Conservation (phyloP, 1,139 yeast genomes). For the Lodderomyces beijingensis region DNA sequence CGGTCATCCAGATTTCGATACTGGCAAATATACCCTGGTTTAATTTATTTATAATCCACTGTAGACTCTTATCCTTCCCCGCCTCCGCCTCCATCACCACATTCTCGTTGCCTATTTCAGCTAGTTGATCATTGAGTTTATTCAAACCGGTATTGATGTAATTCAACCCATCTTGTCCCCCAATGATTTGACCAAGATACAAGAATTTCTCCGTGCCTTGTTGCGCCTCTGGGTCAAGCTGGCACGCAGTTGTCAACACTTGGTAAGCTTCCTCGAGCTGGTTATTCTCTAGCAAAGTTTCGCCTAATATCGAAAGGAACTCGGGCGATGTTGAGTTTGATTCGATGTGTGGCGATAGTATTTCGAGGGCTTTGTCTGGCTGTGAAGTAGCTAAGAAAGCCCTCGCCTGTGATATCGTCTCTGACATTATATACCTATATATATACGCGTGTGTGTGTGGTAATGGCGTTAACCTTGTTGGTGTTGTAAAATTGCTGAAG, state of each 20-base stretch:
- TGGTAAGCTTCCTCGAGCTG: conserved; percentile 75
- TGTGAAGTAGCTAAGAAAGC: conserved; percentile 37
- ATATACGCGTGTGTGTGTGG: too few relatives aligned
- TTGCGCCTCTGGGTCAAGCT: conserved; percentile 62
- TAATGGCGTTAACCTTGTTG: too few relatives aligned
- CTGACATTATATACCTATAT: conserved; percentile 9
- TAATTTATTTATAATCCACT: conserved; percentile 48
- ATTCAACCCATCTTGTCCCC: conserved; percentile 74
- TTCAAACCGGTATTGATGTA: conserved; percentile 62
- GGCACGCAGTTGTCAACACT: conserved; percentile 57
- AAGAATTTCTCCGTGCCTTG: conserved; percentile 76
- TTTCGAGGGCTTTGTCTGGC: conserved; percentile 36
- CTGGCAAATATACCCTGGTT: conserved; percentile 78
- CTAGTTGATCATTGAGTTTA: conserved; percentile 42
- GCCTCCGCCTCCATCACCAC: conserved; percentile 12
- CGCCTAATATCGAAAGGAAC: conserved; percentile 54
- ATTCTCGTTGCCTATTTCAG: conserved; percentile 7
- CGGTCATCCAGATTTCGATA: conserved; percentile 99
- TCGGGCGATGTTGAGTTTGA: conserved; percentile 26
- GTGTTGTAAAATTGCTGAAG: too few relatives aligned
- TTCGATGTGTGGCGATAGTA: conserved; percentile 27
- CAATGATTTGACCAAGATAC: conserved; percentile 86
- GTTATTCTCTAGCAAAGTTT: conserved; percentile 72
- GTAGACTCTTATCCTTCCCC: conserved; percentile 21
- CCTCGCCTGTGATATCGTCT: conserved; percentile 20